Evolutionary conservation across 2,329 filamentous ascomycete species (phyloP), one percentile per base, ranked within the genome.

Genomic region (Simplicillium sp.): DNA sequence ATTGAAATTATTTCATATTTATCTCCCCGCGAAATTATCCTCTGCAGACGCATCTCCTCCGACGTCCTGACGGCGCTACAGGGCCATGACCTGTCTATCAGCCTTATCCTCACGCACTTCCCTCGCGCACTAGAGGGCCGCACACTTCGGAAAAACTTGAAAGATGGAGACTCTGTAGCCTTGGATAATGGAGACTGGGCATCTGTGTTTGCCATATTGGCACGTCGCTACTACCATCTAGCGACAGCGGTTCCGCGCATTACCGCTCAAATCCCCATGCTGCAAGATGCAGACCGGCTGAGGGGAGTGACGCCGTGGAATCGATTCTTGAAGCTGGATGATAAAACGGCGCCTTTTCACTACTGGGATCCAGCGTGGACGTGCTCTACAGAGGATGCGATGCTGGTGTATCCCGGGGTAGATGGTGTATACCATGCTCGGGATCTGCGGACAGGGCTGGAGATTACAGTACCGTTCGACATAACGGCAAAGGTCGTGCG

Each of bases 161-260:
- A 37, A 14, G 38, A 33, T 15, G 40, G 35, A 4, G 36, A 44
- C 14, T 16, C 7, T 9, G 46, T 32, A 13, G 46, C 39, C 2
- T 40, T 52, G 11, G 47, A 50, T n/a, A 39, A 39, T 34, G 47
- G 37, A 17, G 50, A 64, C 44, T 73, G 68, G 67, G 47, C 64
- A 1, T 41, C 47, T 11, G 51, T 67, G 6, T 77, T 78, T 45
- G 65, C 69, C 36, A 50, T 50, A 17, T 66, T 80, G 11, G 67
- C 71, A 7, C 59, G 67, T 29, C 68, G 77, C 37, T 82, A 82
- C 54, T 59, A 70, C 46, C 59, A 73, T 50, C 63, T 82, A 31
- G 57, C 59, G 38, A 55, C 56, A 12, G 76, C 71, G 14, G 65
- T 50, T 43, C 68, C 75, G 11, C 61, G 64, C 44, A 59, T 56